Percentiles rank a stretch among this genome's conserved stretches.
Conservation (phyloP, 2,329 filamentous ascomycete genomes). For the Pleurostoma richardsiae region DNA sequence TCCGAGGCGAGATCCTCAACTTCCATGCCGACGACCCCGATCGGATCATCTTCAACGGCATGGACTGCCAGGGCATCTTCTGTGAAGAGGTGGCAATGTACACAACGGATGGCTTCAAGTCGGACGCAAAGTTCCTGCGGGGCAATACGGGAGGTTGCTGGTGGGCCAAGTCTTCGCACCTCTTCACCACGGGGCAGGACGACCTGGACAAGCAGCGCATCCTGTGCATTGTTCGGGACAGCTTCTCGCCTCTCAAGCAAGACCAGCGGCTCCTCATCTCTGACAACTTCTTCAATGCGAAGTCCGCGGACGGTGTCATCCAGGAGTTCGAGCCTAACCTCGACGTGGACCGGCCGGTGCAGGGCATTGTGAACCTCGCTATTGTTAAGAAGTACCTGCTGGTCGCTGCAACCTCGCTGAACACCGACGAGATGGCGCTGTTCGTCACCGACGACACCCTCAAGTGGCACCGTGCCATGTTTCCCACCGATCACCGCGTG, state of each 20-base stretch:
- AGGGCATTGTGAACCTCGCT: conserved; percentile 77
- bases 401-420: conserved; percentile 71
- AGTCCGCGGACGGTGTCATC: conserved; percentile 35
- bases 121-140: conserved; percentile 58
- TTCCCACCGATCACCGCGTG: conserved; percentile 73
- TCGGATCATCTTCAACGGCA: conserved; percentile 79
- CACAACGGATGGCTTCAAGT: conserved; percentile 80
- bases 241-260: conserved; percentile 63
- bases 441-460: conserved; percentile 82
- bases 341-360: conserved; percentile 66
- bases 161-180: conserved; percentile 75
- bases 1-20: conserved; percentile 48
- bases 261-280: conserved; percentile 78
- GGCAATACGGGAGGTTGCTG: conserved; percentile 70
- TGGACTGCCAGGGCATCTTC: conserved; percentile 59
- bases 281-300: conserved; percentile 71
- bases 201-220: conserved; percentile 65
- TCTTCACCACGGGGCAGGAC: conserved; percentile 66
- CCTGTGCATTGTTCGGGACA: conserved; percentile 74
- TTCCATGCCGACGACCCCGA: conserved; percentile 83
- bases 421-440: conserved; percentile 85
- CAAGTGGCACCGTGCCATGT: conserved; percentile 88
- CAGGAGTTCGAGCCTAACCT: conserved; percentile 73
- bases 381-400: conserved; percentile 83
- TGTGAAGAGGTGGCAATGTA: conserved; percentile 65